Conservation (phyloP, 164 flowering plant species). For the Chimonanthus praecox region DNA sequence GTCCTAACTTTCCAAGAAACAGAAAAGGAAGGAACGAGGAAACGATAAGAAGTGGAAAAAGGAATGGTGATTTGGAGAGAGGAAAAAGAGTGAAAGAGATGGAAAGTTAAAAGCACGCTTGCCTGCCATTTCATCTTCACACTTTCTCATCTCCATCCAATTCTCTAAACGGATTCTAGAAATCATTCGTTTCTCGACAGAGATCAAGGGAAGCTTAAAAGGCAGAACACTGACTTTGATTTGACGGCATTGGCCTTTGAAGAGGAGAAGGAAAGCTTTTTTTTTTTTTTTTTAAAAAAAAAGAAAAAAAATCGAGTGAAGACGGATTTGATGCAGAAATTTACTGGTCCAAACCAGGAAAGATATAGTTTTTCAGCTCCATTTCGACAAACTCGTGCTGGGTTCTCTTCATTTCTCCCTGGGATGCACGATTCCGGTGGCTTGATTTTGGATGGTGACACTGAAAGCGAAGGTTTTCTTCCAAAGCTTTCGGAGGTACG, state of each 20-base stretch:
- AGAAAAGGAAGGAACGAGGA: neutral
- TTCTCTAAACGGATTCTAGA: neutral
- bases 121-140: slow-evolving; percentile 5
- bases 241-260: too few relatives aligned
- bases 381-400: neutral
- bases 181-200: neutral
- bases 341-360: neutral
- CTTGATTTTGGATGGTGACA: neutral
- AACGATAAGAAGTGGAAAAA: neutral
- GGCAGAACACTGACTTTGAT: too few relatives aligned
- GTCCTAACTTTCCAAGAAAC: neutral
- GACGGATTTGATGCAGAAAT: neutral
- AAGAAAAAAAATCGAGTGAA: neutral
- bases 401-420: neutral
- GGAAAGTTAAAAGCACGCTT: neutral
- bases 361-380: neutral
- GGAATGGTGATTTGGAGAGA: slow-evolving; percentile 4
- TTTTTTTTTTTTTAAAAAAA: neutral
- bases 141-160: neutral
- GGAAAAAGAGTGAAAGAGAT: neutral
- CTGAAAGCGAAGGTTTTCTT: neutral
- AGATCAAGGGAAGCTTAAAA: neutral
- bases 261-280: neutral
- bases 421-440: neutral
- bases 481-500: neutral